Evolutionary conservation across 2,329 filamentous ascomycete genomes (phyloP).

Genomic region (Penicillium sp.): DNA sequence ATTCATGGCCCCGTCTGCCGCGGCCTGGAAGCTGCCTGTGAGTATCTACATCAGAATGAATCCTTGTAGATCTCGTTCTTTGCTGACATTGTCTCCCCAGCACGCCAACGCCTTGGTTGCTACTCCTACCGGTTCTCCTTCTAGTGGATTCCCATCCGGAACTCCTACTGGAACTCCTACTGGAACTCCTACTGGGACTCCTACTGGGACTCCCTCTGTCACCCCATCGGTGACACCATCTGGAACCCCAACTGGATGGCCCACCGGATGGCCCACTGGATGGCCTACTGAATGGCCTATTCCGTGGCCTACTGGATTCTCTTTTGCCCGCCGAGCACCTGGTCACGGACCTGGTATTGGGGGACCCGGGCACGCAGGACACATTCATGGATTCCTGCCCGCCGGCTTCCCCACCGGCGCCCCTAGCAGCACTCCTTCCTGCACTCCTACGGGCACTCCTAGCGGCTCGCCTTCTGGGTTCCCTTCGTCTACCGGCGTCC

Average conservation of each 20-base stretch:
- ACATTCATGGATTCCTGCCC: background rate
- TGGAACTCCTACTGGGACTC: background rate
- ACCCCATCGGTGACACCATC: background rate
- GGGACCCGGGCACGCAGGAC: background rate
- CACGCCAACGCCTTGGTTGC: slow-evolving; percentile 3
- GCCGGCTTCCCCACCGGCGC: background rate
- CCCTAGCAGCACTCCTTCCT: slow-evolving; percentile 2
- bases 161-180: background rate
- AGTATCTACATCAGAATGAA: background rate
- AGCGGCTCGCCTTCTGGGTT: slow-evolving; percentile 1
- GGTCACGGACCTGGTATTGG: background rate
- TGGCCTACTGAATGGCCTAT: background rate
- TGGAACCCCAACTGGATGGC: background rate
- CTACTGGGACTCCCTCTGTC: background rate
- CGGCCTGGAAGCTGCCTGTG: slow-evolving; percentile 17
- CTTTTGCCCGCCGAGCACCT: background rate
- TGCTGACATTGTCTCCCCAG: slow-evolving; percentile 2
- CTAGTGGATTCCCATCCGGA: slow-evolving; percentile 2
- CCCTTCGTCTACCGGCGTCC: slow-evolving; percentile 5
- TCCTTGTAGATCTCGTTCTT: background rate
- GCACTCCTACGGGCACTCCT: slow-evolving; percentile 1
- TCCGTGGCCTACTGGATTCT: background rate
- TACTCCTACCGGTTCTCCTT: slow-evolving; percentile 7
- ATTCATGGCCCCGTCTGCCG: slow-evolving; percentile 21
- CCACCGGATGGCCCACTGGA: background rate